Conservation (phyloP, 495 filamentous ascomycete genomes). For the Sabuloglossum arenarium region DNA sequence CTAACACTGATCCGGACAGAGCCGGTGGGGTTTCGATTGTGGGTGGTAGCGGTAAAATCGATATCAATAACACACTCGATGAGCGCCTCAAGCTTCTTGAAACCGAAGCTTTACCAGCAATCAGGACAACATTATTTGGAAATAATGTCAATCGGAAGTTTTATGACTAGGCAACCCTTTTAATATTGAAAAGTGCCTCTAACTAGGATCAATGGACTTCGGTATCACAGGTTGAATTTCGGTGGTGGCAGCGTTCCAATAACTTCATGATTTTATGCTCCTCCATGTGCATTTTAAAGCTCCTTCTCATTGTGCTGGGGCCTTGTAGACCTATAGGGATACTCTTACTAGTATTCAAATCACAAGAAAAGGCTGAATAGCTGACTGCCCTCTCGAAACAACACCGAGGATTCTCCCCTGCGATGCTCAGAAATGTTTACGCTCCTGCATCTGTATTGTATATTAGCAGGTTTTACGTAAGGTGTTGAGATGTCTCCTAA, state of each 20-base stretch:
- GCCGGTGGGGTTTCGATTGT: constrained; percentile 66
- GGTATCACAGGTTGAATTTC: background rate
- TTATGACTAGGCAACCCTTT: constrained; percentile 43
- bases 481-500: too few relatives aligned
- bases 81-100: constrained; percentile 71
- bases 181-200: background rate
- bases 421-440: too few relatives aligned
- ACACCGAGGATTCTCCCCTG: too few relatives aligned
- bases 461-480: too few relatives aligned
- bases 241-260: background rate
- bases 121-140: constrained; percentile 73
- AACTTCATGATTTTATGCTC: background rate
- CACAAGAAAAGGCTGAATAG: background rate
- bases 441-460: too few relatives aligned
- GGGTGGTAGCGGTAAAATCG: constrained; percentile 77
- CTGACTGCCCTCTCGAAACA: too few relatives aligned
- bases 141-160: constrained; percentile 86
- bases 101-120: constrained; percentile 61
- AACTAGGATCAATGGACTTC: background rate
- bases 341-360: background rate
- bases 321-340: background rate
- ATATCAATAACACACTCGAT: constrained; percentile 96
- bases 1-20: constrained; percentile 24
- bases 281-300: background rate
- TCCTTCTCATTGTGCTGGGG: background rate